Conservation (phyloP, 2,329 filamentous ascomycete genomes). For the Beauveria sp. region DNA sequence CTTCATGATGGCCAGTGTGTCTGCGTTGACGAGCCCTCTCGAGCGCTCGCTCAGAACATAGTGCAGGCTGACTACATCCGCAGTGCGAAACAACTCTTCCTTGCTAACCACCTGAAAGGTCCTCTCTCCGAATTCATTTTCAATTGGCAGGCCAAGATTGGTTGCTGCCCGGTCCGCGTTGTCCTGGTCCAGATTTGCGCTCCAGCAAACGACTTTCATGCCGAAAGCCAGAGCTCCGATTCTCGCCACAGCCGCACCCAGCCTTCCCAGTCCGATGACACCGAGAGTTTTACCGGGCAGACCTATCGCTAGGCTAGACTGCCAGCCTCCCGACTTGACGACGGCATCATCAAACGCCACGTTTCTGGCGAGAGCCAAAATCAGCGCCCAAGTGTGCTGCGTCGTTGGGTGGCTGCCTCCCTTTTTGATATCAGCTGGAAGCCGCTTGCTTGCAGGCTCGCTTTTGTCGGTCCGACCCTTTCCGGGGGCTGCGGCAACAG, state of each 20-base stretch:
- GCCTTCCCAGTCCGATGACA: conserved; percentile 52
- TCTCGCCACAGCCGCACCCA: conserved; percentile 51
- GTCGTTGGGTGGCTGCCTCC: conserved; percentile 39
- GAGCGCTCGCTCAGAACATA: conserved; percentile 58
- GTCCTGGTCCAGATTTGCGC: conserved; percentile 53
- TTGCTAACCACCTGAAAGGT: conserved; percentile 52
- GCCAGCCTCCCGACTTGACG: conserved; percentile 51
- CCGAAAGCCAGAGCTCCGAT: conserved; percentile 54
- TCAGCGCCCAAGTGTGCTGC: conserved; percentile 49
- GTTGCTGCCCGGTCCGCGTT: conserved; percentile 49
- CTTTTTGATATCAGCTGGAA: conserved; percentile 18
- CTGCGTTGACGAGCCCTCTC: conserved; percentile 46
- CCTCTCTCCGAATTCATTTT: conserved; percentile 40
- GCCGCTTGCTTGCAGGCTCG: conserved; percentile 10
- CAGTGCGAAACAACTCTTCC: conserved; percentile 49
- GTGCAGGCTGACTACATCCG: conserved; percentile 63
- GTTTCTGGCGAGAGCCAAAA: conserved; percentile 49
- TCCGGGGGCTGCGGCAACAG: conserved; percentile 43
- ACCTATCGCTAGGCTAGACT: conserved; percentile 46
- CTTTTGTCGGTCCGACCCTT: conserved; percentile 17
- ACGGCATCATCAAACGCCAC: conserved; percentile 50
- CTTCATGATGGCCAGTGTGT: conserved; percentile 57
- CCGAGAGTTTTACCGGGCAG: conserved; percentile 54
- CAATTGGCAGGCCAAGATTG: conserved; percentile 47
- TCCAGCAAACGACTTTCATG: conserved; percentile 60